phyloP scores from a whole-genome alignment of 1,284 basidiomycete genomes.

The Ustilago loliicola region DNA sequence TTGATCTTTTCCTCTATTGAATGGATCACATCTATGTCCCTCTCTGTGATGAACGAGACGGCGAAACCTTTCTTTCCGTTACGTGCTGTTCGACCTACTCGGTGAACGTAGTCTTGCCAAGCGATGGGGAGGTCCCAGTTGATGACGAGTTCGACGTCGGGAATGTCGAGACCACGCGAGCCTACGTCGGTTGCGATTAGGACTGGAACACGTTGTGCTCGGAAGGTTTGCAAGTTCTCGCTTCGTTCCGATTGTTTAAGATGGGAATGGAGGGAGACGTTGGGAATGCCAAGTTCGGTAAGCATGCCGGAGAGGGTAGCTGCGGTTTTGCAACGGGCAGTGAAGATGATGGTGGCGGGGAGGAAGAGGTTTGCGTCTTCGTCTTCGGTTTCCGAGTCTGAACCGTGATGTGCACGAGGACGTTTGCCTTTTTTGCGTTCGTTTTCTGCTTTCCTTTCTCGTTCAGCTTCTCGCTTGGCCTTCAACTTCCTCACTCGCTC shows the following conservation, averaged over 20 bases:
- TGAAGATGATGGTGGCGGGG: constrained; percentile 95
- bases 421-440: constrained; percentile 44
- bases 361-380: constrained; percentile 30
- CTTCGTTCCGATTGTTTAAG: constrained; percentile 90
- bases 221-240: constrained; percentile 86
- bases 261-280: constrained; percentile 90
- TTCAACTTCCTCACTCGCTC: constrained; percentile 60
- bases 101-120: constrained; percentile 76
- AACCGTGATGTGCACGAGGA: constrained; percentile 22
- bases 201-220: constrained; percentile 74
- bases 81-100: constrained; percentile 86
- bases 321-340: constrained; percentile 85
- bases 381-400: constrained; percentile 35
- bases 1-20: constrained; percentile 88
- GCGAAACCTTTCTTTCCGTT: constrained; percentile 90
- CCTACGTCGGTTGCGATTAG: constrained; percentile 70
- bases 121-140: constrained; percentile 92
- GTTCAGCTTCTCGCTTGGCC: constrained; percentile 67
- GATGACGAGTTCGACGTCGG: constrained; percentile 88
- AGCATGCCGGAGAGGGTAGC: constrained; percentile 83
- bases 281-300: constrained; percentile 79
- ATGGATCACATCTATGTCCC: constrained; percentile 86
- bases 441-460: constrained; percentile 42
- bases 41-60: constrained; percentile 93
- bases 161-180: constrained; percentile 69